A percentile compares a stretch with the other conserved stretches of the same genome.
These are phyloP conservation scores for Senna siamea DNA, from an alignment of 306 rosid species.

Conservation along the genomic window DNA sequence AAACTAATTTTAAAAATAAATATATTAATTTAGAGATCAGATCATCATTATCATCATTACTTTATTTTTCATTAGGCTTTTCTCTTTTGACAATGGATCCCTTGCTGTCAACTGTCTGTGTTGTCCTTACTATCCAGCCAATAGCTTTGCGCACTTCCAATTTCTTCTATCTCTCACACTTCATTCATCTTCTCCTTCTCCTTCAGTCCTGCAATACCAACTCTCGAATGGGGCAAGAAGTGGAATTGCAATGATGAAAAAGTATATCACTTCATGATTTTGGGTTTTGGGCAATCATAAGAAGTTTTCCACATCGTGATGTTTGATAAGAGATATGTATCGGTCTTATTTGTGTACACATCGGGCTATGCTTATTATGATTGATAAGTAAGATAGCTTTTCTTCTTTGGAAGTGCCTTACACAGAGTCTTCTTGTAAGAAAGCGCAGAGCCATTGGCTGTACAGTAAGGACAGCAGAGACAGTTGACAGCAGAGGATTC, in stretches of 20 bases:
- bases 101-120: too few relatives aligned
- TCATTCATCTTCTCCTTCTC: not conserved
- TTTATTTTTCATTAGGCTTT: too few relatives aligned
- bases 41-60: too few relatives aligned
- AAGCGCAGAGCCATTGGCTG: too few relatives aligned
- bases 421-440: too few relatives aligned
- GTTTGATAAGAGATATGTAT: conserved; percentile 73
- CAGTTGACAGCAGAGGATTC: too few relatives aligned
- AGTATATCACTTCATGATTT: conserved; percentile 67
- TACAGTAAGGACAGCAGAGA: too few relatives aligned
- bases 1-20: too few relatives aligned
- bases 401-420: too few relatives aligned
- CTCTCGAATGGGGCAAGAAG: conserved; percentile 66
- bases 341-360: conserved; percentile 58
- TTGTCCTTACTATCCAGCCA: not conserved
- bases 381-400: conserved; percentile 65
- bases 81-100: too few relatives aligned
- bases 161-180: conserved; percentile 20
- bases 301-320: conserved; percentile 78
- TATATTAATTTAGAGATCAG: too few relatives aligned
- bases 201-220: not conserved
- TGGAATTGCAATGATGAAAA: conserved; percentile 60
- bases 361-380: conserved; percentile 76
- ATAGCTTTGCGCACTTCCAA: conserved; percentile 59
- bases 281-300: conserved; percentile 78